These are phyloP conservation scores for Omphalea diandra DNA, from an alignment of 441 rosid species.

Conservation along the genomic window DNA sequence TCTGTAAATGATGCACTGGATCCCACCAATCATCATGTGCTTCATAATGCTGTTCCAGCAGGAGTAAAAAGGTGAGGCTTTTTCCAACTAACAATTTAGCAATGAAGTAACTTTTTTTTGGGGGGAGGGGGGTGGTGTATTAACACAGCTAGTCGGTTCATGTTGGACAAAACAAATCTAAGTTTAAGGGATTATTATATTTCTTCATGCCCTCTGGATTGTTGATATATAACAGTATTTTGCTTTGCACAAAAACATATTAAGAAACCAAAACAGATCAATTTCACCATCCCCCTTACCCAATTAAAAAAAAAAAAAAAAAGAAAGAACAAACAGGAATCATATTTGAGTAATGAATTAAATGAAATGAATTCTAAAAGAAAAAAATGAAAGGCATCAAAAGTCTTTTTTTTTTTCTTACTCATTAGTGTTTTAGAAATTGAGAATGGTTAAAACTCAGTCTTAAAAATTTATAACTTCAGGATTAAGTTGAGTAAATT, in stretches of 20 bases:
- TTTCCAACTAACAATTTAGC: slow-evolving; percentile 11
- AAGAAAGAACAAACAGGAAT: neutral
- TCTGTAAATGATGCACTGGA: slow-evolving; percentile 77
- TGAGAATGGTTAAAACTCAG: neutral
- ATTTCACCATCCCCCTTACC: too few species aligned
- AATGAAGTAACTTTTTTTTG: neutral
- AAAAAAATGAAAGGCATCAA: neutral
- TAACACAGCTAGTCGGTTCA: too few species aligned
- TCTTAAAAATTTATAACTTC: neutral
- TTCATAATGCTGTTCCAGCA: slow-evolving; percentile 60
- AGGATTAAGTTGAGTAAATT: neutral
- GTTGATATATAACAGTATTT: neutral
- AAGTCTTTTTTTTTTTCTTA: neutral
- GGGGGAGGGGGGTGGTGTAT: too few species aligned
- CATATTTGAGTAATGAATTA: neutral
- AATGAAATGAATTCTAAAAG: neutral
- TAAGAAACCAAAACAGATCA: neutral
- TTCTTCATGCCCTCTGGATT: neutral
- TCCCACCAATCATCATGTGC: slow-evolving; percentile 76
- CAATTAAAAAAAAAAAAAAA: too few species aligned
- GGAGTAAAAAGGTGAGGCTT: slow-evolving; percentile 67
- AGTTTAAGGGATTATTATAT: neutral
- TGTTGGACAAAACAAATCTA: neutral
- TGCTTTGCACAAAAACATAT: neutral
- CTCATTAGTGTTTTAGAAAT: neutral